Conservation (phyloP, 2,329 filamentous ascomycete genomes). For the Capronia americana region DNA sequence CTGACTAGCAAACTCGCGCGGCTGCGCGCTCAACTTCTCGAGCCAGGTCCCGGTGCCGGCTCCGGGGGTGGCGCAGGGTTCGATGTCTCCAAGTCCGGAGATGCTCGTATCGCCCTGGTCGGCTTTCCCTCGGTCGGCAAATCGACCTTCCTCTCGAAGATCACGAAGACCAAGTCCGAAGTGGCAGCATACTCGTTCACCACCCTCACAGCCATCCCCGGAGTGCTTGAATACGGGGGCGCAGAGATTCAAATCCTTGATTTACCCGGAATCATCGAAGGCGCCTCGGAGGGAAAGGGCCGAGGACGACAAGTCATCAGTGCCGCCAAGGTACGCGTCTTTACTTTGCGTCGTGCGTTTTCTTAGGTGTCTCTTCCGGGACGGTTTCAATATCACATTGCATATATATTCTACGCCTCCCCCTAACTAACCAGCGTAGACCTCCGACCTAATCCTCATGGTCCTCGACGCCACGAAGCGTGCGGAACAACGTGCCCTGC, state of each 20-base stretch:
- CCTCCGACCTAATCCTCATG: conserved; percentile 87
- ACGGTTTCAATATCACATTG: neutral
- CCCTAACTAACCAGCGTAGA: conserved; percentile 15
- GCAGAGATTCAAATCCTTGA: conserved; percentile 98
- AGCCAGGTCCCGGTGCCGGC: conserved; percentile 81
- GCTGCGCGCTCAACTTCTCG: conserved; percentile 89
- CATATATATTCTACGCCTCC: neutral
- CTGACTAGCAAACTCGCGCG: conserved; percentile 84
- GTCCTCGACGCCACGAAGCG: conserved; percentile 95
- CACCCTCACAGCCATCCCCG: conserved; percentile 94
- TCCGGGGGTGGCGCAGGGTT: conserved; percentile 80
- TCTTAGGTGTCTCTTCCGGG: neutral
- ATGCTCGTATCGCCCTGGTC: conserved; percentile 94
- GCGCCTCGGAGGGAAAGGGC: conserved; percentile 93
- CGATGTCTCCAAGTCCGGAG: conserved; percentile 93
- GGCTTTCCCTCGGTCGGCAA: conserved; percentile 99
- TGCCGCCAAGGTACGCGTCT: conserved; percentile 74
- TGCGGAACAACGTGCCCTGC: conserved; percentile 84
- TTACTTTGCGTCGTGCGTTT: neutral
- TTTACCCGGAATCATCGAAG: conserved; percentile 97
- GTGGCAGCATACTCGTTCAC: conserved; percentile 98
- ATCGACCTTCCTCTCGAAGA: conserved; percentile 97
- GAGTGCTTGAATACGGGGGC: conserved; percentile 95
- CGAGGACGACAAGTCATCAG: conserved; percentile 95
- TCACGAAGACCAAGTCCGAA: conserved; percentile 96